Evolutionary conservation across 148 eudicot species (phyloP).

Genomic region (Talinum fruticosum): DNA sequence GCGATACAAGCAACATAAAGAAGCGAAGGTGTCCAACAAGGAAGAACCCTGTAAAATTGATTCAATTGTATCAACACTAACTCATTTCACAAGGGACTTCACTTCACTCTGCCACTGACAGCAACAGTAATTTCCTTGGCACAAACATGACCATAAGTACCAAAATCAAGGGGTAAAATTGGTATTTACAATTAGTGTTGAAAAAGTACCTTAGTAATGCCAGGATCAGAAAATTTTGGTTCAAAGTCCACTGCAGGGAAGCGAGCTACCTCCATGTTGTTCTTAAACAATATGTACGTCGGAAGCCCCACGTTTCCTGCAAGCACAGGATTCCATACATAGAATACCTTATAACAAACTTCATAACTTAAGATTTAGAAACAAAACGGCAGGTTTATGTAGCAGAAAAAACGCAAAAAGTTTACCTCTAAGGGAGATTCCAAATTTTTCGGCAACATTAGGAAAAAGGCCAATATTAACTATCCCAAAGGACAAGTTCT

Average conservation of each 20-base stretch:
- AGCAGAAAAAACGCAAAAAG: background rate
- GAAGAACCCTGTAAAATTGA: background rate
- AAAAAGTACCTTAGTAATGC: conserved; percentile 62
- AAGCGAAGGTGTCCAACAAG: background rate
- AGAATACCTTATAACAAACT: background rate
- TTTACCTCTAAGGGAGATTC: conserved; percentile 60
- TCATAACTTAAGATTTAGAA: background rate
- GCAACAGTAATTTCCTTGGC: background rate
- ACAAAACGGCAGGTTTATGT: background rate
- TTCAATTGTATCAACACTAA: background rate
- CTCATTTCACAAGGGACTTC: background rate
- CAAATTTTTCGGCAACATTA: conserved; percentile 75
- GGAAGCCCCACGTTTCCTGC: conserved; percentile 71
- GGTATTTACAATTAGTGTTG: background rate
- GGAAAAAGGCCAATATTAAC: conserved; percentile 97
- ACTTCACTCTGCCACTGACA: background rate
- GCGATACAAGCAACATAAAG: background rate
- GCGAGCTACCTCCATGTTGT: conserved; percentile 60
- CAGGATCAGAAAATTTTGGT: conserved; percentile 44
- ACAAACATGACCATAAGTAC: background rate
- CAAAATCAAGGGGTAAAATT: background rate
- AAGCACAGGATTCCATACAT: conserved; percentile 8
- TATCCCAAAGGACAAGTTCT: conserved; percentile 76
- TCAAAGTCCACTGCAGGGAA: conserved; percentile 61
- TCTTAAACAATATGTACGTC: conserved; percentile 70